phyloP scores from a whole-genome alignment of 495 filamentous ascomycete genomes.

The Barbatosphaeria neglecta region DNA sequence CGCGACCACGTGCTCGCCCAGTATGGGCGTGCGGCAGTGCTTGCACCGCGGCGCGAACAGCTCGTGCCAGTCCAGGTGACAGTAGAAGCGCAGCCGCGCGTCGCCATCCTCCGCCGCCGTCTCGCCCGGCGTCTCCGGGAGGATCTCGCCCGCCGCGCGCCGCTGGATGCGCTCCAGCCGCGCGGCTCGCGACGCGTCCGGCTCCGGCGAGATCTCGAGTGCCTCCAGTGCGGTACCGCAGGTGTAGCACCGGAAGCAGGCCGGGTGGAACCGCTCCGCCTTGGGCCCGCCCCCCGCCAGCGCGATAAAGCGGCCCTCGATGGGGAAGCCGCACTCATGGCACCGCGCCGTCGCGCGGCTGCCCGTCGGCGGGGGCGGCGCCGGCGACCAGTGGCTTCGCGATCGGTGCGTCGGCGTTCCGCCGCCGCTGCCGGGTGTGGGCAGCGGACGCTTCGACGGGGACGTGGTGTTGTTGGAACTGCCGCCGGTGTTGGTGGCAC shows the following conservation, averaged over 20 bases:
- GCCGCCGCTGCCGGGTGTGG: constrained; percentile 25
- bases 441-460: constrained; percentile 23
- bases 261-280: constrained; percentile 72
- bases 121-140: constrained; percentile 41
- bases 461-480: constrained; percentile 11
- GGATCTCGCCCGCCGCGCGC: constrained; percentile 44
- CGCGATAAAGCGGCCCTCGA: constrained; percentile 82
- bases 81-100: constrained; percentile 71
- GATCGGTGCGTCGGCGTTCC: constrained; percentile 19
- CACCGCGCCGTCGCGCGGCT: constrained; percentile 68
- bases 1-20: constrained; percentile 87
- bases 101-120: constrained; percentile 59
- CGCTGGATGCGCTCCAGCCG: constrained; percentile 60
- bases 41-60: constrained; percentile 86
- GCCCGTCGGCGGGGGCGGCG: constrained; percentile 20
- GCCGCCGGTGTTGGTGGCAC: too few relatives aligned
- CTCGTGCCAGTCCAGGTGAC: constrained; percentile 97
- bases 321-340: constrained; percentile 69
- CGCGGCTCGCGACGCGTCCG: constrained; percentile 52
- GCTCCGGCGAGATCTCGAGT: constrained; percentile 92
- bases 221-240: constrained; percentile 84
- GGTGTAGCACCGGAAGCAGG: constrained; percentile 83
- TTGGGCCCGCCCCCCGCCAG: constrained; percentile 40
- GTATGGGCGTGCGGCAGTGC: constrained; percentile 96
- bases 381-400: constrained; percentile 37